A percentile compares a stretch with the other conserved stretches of the same genome.
Conservation (phyloP, 2,329 filamentous ascomycete genomes). For the Calonectria ilicicola region DNA sequence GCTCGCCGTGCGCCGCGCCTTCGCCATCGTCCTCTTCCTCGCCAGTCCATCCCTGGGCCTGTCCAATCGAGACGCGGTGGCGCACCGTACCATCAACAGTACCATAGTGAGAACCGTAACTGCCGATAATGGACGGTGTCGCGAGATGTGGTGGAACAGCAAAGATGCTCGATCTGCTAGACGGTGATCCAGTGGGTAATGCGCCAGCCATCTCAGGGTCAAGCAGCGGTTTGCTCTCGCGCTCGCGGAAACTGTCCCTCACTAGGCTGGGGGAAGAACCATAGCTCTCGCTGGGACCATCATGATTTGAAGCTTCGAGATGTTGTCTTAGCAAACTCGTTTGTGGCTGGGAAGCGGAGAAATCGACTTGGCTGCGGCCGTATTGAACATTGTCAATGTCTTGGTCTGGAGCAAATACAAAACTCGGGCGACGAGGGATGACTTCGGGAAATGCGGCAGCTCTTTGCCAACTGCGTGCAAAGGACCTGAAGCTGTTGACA, state of each 20-base stretch:
- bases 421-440: constrained; percentile 81
- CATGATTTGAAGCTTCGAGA: constrained; percentile 54
- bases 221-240: constrained; percentile 61
- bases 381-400: constrained; percentile 53
- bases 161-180: constrained; percentile 61
- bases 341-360: constrained; percentile 45
- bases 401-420: constrained; percentile 72
- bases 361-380: constrained; percentile 54
- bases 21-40: constrained; percentile 47
- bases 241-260: constrained; percentile 50
- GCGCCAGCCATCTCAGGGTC: constrained; percentile 56
- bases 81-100: constrained; percentile 57
- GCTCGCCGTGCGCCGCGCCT: constrained; percentile 64
- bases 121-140: constrained; percentile 77
- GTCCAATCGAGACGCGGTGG: constrained; percentile 60
- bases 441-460: constrained; percentile 91
- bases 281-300: constrained; percentile 39
- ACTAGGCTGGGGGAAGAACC: constrained; percentile 27
- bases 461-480: constrained; percentile 91
- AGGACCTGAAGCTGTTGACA: constrained; percentile 94
- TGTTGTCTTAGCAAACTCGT: constrained; percentile 65
- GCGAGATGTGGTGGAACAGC: constrained; percentile 71
- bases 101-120: constrained; percentile 73
- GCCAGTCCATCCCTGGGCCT: constrained; percentile 45
- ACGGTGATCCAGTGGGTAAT: constrained; percentile 43